phyloP scores from a whole-genome alignment of 306 rosid genomes.

The Quercus aquifolioides region DNA sequence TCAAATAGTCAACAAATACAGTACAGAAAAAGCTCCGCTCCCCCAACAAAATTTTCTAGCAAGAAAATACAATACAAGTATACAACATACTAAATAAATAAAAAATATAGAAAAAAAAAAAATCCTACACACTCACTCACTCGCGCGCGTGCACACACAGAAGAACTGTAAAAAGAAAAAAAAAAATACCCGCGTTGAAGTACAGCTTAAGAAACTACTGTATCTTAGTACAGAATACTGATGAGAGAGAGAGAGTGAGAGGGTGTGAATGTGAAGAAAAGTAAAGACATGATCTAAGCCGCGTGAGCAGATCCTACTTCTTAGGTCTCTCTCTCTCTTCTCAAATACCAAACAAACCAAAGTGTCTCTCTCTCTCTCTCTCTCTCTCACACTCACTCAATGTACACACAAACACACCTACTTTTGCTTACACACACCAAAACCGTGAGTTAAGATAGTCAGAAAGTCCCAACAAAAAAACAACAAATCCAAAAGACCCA shows the following conservation, averaged over 20 bases:
- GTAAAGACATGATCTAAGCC: conserved; percentile 23
- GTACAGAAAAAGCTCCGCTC: not conserved
- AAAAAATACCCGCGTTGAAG: not conserved
- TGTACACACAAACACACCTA: not conserved
- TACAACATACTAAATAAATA: not conserved
- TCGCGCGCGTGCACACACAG: too few relatives aligned
- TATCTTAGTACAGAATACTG: not conserved
- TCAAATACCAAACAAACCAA: too few relatives aligned
- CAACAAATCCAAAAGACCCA: not conserved
- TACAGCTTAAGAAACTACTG: not conserved
- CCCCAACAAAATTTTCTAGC: too few relatives aligned
- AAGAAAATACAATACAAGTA: too few relatives aligned
- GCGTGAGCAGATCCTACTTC: conserved; percentile 43
- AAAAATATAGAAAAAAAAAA: not conserved
- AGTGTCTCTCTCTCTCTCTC: not conserved
- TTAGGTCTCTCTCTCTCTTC: not conserved
- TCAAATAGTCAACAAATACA: not conserved
- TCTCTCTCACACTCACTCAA: not conserved
- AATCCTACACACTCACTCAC: too few relatives aligned
- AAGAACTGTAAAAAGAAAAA: not conserved
- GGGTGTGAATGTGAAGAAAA: not conserved
- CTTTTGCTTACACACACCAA: conserved; percentile 3
- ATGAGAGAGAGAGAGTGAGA: not conserved
- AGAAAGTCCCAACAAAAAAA: not conserved
- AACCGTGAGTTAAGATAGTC: not conserved